Evolutionary conservation across 768 basidiomycete genomes (phyloP).

Genomic region (Trichaptum fuscoviolaceum): DNA sequence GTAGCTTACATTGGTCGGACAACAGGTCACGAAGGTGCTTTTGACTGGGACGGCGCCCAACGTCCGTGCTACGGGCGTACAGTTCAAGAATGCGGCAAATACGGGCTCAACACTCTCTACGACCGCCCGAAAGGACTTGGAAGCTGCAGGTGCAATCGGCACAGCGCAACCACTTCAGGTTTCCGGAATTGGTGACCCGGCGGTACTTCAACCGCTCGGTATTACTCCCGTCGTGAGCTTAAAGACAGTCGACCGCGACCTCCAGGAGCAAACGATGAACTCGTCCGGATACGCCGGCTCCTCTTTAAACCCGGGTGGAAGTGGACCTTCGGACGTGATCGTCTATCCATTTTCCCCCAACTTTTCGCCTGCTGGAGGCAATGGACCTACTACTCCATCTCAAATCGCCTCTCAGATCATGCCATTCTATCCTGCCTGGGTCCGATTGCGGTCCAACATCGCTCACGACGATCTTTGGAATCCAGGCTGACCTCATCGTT

Average conservation of each 20-base stretch:
- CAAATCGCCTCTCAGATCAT: conserved; percentile 32
- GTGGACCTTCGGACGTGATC: conserved; percentile 43
- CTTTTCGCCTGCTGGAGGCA: conserved; percentile 32
- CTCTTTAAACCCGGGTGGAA: conserved; percentile 36
- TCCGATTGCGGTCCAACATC: conserved; percentile 34
- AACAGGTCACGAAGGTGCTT: conserved; percentile 43
- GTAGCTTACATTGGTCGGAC: conserved; percentile 42
- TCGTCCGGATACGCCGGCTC: conserved; percentile 31
- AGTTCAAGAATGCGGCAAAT: conserved; percentile 37
- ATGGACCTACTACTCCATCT: conserved; percentile 6
- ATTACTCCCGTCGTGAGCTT: conserved; percentile 42
- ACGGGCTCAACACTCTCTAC: conserved; percentile 35
- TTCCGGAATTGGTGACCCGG: conserved; percentile 52
- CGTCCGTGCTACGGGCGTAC: conserved; percentile 39
- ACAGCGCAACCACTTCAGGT: conserved; percentile 46
- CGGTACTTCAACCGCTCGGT: conserved; percentile 38
- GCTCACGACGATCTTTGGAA: conserved; percentile 38
- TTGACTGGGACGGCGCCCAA: conserved; percentile 29
- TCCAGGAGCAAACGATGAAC: conserved; percentile 52
- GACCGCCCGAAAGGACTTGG: conserved; percentile 42
- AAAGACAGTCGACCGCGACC: conserved; percentile 48
- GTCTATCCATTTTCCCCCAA: conserved; percentile 48
- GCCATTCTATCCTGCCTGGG: conserved; percentile 36
- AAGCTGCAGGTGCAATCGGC: conserved; percentile 50
- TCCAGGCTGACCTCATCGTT: conserved; percentile 44